Percentiles rank a stretch among this genome's conserved stretches.
These are phyloP conservation scores for Ustilago lituana DNA, from an alignment of 1,284 basidiomycete species.

Conservation along the genomic window DNA sequence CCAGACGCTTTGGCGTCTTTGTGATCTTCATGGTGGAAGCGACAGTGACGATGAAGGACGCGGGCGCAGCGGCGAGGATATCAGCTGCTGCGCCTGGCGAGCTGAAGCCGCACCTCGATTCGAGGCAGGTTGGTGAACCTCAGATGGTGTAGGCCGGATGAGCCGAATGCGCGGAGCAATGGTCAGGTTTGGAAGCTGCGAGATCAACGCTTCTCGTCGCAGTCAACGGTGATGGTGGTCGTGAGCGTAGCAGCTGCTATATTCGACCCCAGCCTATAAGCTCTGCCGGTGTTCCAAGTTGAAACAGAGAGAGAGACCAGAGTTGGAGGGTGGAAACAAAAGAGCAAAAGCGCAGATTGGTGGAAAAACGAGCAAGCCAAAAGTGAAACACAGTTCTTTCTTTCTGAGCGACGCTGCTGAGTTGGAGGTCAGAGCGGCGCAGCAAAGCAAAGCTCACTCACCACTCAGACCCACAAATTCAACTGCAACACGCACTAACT, in stretches of 20 bases:
- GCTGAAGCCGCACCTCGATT: conserved; percentile 22
- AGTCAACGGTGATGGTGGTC: no score
- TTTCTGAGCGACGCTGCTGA: no score
- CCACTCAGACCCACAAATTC: no score
- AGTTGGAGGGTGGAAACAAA: no score
- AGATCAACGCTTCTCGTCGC: not conserved
- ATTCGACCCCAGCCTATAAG: not conserved
- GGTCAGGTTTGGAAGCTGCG: no score
- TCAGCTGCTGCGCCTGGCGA: conserved; percentile 11
- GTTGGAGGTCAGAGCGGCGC: no score
- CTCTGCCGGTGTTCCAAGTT: not conserved
- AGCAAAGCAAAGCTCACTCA: no score
- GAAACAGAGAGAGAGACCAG: not conserved
- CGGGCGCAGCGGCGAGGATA: not conserved
- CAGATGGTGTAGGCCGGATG: not conserved
- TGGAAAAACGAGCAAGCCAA: no score
- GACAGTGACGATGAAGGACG: not conserved
- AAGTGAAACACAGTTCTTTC: no score
- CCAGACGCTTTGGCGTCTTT: conserved; percentile 63
- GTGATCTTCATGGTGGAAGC: conserved; percentile 63
- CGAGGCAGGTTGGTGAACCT: not conserved
- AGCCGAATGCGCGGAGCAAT: not conserved
- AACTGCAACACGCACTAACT: conserved; percentile 16
- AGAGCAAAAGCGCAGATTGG: no score
- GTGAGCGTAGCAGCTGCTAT: not conserved